Percentiles rank a stretch among this genome's conserved stretches.
Conservation (phyloP, 1,284 basidiomycete species). For the Microstroma glucosiphilum region DNA sequence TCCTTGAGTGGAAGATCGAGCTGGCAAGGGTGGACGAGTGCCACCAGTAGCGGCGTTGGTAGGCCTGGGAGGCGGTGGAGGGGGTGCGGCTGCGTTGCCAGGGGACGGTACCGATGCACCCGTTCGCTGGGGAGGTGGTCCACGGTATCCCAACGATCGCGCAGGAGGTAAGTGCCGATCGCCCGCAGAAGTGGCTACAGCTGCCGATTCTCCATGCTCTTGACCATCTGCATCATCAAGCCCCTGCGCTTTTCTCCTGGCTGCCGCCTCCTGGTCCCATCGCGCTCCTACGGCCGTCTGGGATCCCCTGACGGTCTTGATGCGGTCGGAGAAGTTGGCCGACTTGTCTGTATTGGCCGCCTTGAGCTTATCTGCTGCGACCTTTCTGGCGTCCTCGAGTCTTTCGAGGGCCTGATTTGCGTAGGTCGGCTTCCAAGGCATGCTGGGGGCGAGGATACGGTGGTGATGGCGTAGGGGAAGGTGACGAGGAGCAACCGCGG, state of each 20-base stretch:
- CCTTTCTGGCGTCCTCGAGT: not conserved
- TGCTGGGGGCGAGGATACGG: not conserved
- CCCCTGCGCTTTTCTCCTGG: not conserved
- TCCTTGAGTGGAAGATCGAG: not conserved
- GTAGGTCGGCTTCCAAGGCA: not conserved
- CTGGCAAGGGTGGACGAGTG: not conserved
- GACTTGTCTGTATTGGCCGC: not conserved
- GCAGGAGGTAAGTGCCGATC: not conserved
- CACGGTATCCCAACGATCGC: too few species aligned
- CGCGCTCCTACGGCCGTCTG: not conserved
- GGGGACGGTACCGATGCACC: not conserved
- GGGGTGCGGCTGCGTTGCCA: not conserved
- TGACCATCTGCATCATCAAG: not conserved
- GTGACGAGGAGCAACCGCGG: not conserved
- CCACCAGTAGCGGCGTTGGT: not conserved
- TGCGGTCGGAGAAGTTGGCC: constrained; percentile 1
- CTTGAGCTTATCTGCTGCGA: not conserved
- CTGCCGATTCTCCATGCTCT: not conserved
- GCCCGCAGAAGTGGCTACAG: not conserved
- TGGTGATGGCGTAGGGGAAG: not conserved
- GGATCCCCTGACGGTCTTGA: not conserved
- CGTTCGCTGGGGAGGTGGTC: not conserved
- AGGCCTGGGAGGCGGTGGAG: not conserved
- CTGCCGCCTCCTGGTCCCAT: not conserved
- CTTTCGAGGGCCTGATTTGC: not conserved